Evolutionary conservation across 2,329 filamentous ascomycete genomes (phyloP).

Genomic region (Pleomassaria siparia): DNA sequence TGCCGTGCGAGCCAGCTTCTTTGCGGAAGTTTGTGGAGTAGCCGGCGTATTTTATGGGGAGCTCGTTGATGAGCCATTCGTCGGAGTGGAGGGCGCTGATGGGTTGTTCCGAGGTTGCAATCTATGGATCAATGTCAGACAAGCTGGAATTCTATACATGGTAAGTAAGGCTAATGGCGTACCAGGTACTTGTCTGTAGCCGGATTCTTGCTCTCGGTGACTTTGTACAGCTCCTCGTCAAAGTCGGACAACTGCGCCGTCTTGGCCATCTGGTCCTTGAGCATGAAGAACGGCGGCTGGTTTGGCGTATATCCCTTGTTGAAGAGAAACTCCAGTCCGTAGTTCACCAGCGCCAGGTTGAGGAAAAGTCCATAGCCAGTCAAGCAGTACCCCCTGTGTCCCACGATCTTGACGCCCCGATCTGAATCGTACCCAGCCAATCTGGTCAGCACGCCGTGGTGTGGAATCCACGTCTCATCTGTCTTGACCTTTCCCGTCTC

Average conservation of each 20-base stretch:
- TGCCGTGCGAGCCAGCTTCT: slow-evolving; percentile 87
- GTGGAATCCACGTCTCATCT: slow-evolving; percentile 79
- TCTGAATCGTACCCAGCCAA: slow-evolving; percentile 92
- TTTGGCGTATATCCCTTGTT: slow-evolving; percentile 73
- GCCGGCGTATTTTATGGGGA: slow-evolving; percentile 86
- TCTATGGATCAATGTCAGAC: slow-evolving; percentile 34
- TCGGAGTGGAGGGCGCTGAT: slow-evolving; percentile 90
- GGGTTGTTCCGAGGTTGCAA: slow-evolving; percentile 90
- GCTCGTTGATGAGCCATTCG: slow-evolving; percentile 85
- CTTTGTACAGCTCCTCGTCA: slow-evolving; percentile 97
- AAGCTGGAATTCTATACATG: not conserved
- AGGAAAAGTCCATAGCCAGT: slow-evolving; percentile 87
- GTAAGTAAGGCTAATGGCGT: not conserved
- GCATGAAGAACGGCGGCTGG: slow-evolving; percentile 78
- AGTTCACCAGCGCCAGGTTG: slow-evolving; percentile 92
- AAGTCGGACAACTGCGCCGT: slow-evolving; percentile 97
- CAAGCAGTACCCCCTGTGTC: slow-evolving; percentile 91
- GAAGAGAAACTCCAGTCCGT: slow-evolving; percentile 86
- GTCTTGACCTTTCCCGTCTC: slow-evolving; percentile 73
- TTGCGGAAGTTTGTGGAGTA: slow-evolving; percentile 96
- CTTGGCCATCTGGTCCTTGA: slow-evolving; percentile 94
- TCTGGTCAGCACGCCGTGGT: slow-evolving; percentile 89
- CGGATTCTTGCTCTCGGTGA: slow-evolving; percentile 72
- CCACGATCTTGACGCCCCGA: slow-evolving; percentile 77
- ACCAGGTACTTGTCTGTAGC: slow-evolving; percentile 72